These are phyloP conservation scores for Chimonanthus salicifolius DNA, from an alignment of 164 flowering plant species.

Conservation along the genomic window DNA sequence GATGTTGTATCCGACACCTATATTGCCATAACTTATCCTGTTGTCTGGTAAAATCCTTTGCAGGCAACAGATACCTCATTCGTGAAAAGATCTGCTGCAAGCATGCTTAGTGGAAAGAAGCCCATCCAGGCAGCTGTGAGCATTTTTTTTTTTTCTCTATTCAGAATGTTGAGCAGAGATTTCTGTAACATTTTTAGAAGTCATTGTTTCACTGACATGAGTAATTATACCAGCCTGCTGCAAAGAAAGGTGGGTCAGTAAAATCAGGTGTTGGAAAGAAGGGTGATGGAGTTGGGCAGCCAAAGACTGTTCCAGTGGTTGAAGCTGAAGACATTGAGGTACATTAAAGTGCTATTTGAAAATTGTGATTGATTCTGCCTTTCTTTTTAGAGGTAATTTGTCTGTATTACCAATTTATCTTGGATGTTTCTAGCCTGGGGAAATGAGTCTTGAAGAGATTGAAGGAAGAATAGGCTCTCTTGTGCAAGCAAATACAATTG, in stretches of 20 bases:
- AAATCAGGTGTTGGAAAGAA: slow-evolving; percentile 60
- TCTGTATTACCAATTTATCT: not conserved
- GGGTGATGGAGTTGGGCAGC: slow-evolving; percentile 51
- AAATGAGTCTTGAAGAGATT: slow-evolving; percentile 96
- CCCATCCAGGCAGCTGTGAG: slow-evolving; percentile 66
- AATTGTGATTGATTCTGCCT: not conserved
- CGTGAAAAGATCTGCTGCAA: slow-evolving; percentile 85
- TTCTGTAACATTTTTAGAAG: not conserved
- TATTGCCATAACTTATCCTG: not conserved
- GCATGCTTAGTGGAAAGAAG: slow-evolving; percentile 96
- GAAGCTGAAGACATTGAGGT: slow-evolving; percentile 96
- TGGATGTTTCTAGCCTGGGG: slow-evolving; percentile 62
- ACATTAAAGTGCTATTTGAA: not conserved
- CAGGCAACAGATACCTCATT: slow-evolving; percentile 58
- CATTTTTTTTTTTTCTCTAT: slow-evolving; percentile 7
- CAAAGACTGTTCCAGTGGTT: slow-evolving; percentile 38
- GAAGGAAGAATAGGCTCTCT: slow-evolving; percentile 80
- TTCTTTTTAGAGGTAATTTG: not conserved
- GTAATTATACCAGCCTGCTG: slow-evolving; percentile 37
- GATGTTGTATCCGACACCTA: not conserved
- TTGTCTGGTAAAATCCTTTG: not conserved
- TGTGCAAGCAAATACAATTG: slow-evolving; percentile 59
- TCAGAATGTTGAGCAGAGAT: not conserved
- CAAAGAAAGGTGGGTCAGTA: slow-evolving; percentile 51
- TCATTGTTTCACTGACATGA: slow-evolving; percentile 4